Evolutionary conservation across 768 basidiomycete species (phyloP).

Genomic region (Rubroboletus pulcherrimus): DNA sequence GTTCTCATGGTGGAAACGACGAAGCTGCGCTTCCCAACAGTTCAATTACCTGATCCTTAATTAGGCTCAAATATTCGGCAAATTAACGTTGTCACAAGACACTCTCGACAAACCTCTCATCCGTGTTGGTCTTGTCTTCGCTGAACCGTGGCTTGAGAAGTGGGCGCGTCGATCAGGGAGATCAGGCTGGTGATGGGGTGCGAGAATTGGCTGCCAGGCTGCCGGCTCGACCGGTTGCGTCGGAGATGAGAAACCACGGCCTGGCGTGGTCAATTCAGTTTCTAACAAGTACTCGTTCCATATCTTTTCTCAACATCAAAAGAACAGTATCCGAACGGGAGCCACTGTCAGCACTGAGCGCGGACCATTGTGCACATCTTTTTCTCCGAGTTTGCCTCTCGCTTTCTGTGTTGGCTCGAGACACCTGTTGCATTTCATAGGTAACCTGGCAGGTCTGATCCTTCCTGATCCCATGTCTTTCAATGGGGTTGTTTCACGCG

Average conservation of each 20-base stretch:
- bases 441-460: constrained; percentile 1
- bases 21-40: constrained; percentile 15
- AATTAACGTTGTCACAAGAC: constrained; percentile 9
- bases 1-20: constrained; percentile 7
- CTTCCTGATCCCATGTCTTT: neutral
- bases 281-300: constrained; percentile 2
- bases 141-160: constrained; percentile 4
- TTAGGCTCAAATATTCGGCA: constrained; percentile 18
- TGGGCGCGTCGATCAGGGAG: neutral
- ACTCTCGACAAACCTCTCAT: constrained; percentile 1
- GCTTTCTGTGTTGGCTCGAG: neutral
- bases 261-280: constrained; percentile 6
- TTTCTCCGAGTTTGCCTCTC: neutral
- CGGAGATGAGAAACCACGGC: constrained; percentile 21
- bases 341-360: neutral
- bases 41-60: constrained; percentile 22
- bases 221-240: constrained; percentile 8
- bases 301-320: constrained; percentile 2
- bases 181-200: constrained; percentile 12
- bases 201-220: constrained; percentile 8
- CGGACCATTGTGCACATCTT: neutral
- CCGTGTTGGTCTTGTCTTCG: constrained; percentile 6
- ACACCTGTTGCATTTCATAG: neutral
- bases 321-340: neutral
- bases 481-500: neutral